Evolutionary conservation across 2,329 filamentous ascomycete genomes (phyloP), one percentile per base, ranked within the genome.

Genomic region (Amauroascus niger): DNA sequence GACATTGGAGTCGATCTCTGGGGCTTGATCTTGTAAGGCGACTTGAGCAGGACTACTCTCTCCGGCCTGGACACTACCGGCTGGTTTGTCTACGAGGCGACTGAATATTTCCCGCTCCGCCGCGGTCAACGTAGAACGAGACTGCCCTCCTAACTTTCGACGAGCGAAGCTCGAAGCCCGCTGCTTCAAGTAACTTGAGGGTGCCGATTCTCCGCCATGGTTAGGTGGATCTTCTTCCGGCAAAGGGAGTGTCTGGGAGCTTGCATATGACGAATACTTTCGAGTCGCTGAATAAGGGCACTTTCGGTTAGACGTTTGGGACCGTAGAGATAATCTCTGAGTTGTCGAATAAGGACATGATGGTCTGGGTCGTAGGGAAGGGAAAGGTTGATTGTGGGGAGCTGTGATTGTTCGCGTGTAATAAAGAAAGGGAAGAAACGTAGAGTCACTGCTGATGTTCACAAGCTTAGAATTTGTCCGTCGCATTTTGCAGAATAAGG

Each of bases 341-440:
- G 43, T 26, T 28, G 43, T 46, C 16, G 43, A 46, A 30, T 28
- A 28, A 24, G 4, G 28, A 7, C 22, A 46, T n/a, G 22, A 16
- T 14, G 20, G 20, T 9, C 3, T 20, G n/a, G 18, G 24, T 24
- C 24, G 6, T 2, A 24, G 2, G 20, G 37, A 56, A 44, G 53
- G 9, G 26, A 44, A 26, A 30, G 26, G 26, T 30, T 30, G 26
- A 9, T 30, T 9, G 26, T 9, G 9, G 26, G 62, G 53, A 13
- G 55, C 52, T 3, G 57, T 56, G 30, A 84, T 76, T 0, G 85
- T 87, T 55, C 77, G 73, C 4, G 86, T 88, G 59, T 86, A 83
- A 64, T 88, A 88, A 6, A 89, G 74, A 54, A 88, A 88, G 0
- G 84, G 82, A 3, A 82, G 69, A 13, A 81, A 67, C 6, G 79